Evolutionary conservation across 2,329 filamentous ascomycete genomes (phyloP).

Genomic region (Ciborinia camelliae): DNA sequence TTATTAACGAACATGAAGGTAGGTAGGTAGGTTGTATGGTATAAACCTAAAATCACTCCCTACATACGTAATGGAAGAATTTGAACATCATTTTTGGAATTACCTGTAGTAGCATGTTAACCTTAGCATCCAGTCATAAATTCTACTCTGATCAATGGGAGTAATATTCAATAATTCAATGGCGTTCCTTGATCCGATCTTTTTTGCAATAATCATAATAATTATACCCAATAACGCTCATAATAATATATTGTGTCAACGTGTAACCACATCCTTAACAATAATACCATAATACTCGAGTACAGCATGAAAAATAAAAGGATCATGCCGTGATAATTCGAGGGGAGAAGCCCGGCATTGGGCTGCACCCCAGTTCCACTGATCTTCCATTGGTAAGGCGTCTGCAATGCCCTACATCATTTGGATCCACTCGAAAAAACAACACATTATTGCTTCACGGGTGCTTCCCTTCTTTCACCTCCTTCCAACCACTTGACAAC

Average conservation of each 20-base stretch:
- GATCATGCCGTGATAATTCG: background rate
- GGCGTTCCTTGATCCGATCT: background rate
- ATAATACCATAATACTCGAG: background rate
- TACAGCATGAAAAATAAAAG: background rate
- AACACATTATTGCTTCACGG: slow-evolving; percentile 10
- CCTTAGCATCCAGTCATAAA: background rate
- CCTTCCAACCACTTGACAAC: slow-evolving; percentile 11
- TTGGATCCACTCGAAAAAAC: slow-evolving; percentile 1
- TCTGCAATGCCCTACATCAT: background rate
- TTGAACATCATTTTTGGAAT: background rate
- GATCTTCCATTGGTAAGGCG: background rate
- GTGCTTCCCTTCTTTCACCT: background rate
- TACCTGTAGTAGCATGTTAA: no score
- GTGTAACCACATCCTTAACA: background rate
- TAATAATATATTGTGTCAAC: background rate
- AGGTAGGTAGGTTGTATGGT: no score
- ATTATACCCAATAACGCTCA: no score
- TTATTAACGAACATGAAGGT: no score
- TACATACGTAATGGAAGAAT: background rate
- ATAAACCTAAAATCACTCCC: no score
- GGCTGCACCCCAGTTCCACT: slow-evolving; percentile 1
- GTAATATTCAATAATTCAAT: background rate
- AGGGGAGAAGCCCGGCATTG: background rate
- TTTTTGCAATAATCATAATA: background rate
- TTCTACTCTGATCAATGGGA: background rate